Base-by-base conservation (phyloP, 192 early-diverging fungal species). In the Umbelopsis sp. region DNA sequence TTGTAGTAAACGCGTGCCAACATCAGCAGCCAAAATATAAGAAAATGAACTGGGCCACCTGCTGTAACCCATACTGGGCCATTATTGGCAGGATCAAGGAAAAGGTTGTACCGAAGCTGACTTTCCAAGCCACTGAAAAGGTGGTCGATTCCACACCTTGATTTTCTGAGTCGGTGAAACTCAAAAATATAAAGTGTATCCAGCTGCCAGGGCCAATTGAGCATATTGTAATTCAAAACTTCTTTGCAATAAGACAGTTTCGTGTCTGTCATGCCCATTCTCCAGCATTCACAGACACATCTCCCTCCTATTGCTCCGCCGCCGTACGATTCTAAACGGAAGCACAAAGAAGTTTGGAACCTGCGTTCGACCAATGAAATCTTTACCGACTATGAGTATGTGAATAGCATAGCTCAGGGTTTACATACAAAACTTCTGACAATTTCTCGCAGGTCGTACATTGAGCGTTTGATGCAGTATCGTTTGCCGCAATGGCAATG, bases 401-500 rank as follows among this genome's bases (percentile, higher is more conserved):
- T 71, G 49, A 18, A 52, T 51, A 61, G 9, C 8, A 22, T 25
- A 46, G 9, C 35, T 21, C 64, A 48, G 67, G 10, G 20, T 22
- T 3, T 27, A 45, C 44, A 47, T 49, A 18, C 22, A 46, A 25
- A 37, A 15, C 18, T 37, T 13, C 46, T 47, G 48, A 33, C 11
- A 15, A 35, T 49, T 49, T 11, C 37, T 72, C 50, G 23, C 22
- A 70, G 69, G 16, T 21, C 69, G 47, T 70, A 75, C 61, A 68
- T 72, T 49, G 66, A 71, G 48, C 69, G 46, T 25, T 47, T 45
- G 22, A 69, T 23, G 65, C 82, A 93, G 12, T 95, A 95, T 73
- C 84, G 87, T 15, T 85, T 88, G 69, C 84, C 82, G 51, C 76
- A 86, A 33, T 98, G 94, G 89, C 82, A 91, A 53, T 96, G 95